Evolutionary conservation across 2,329 filamentous ascomycete species (phyloP), one percentile per base, ranked within the genome.

Genomic region (Mollisiaceae sp.): DNA sequence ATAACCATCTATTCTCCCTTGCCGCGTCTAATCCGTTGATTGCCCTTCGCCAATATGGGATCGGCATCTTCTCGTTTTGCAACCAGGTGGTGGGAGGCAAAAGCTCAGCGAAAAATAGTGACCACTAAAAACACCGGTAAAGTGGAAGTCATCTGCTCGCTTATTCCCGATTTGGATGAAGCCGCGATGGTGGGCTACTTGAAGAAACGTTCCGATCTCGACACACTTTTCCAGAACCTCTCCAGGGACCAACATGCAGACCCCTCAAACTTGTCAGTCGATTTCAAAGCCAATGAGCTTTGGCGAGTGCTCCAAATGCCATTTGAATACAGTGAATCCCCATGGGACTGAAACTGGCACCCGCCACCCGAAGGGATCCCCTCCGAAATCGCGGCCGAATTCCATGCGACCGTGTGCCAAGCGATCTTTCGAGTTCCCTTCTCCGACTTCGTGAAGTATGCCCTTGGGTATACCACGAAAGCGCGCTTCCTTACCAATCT

Each of bases 401-500:
- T 70, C 55, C 60, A 68, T 66, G 55, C 56, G 12, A 38, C 63
- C 54, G 64, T 69, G 39, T 70, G 60, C 60, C 60, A 59, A 27
- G 68, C 66, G 24, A 47, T 66, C 56, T 65, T 70, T 52, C 60
- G 58, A 55, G 47, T 63, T 22, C 64, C 62, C 58, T 64, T 68
- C 41, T 63, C 54, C 50, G 68, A 70, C 64, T 70, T 67, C 41
- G 60, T 70, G 36, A 67, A 68, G 35, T 65, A n/a, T 52, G 64
- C 68, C n/a, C 62, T 70, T 60, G 64, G 66, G 58, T 68, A 65
- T 59, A 3, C 6, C 6, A 3, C 27, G 27, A 63, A 68, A 52
- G 62, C 64, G 4, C 52, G 15, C 60, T 67, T 58, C 38, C 18
- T 70, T 22, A 52, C 57, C 9, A 62, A 22, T 60, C 57, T 69